Conservation (phyloP, 2,329 filamentous ascomycete genomes). For the Fusarium ambrosium region DNA sequence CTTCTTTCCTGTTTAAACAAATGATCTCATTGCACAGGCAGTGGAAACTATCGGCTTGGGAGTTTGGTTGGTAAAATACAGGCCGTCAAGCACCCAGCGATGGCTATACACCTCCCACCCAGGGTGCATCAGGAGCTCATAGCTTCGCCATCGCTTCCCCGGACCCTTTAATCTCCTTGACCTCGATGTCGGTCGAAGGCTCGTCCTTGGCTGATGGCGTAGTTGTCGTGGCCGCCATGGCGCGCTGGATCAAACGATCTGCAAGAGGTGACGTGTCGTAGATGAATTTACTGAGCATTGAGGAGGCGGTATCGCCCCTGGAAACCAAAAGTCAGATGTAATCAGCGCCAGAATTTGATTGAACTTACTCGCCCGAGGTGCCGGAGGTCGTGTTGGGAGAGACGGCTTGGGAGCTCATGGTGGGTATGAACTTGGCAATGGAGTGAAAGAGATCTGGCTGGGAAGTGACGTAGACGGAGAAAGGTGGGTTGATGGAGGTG, state of each 20-base stretch:
- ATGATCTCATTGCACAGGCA: background rate
- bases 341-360: background rate
- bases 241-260: constrained; percentile 9
- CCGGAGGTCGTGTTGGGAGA: background rate
- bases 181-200: background rate
- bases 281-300: constrained; percentile 10
- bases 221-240: background rate
- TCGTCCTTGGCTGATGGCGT: background rate
- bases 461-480: background rate
- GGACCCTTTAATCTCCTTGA: background rate
- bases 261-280: constrained; percentile 12
- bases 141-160: background rate
- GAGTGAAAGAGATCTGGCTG: background rate
- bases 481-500: no score
- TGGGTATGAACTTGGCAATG: background rate
- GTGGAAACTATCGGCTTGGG: background rate
- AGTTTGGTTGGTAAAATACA: background rate
- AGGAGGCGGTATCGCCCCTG: background rate
- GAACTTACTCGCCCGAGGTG: background rate
- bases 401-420: background rate
- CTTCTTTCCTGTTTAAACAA: background rate
- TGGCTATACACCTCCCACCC: background rate
- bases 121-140: background rate
- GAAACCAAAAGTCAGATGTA: background rate
- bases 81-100: background rate